A percentile compares a stretch with the other conserved stretches of the same genome.
phyloP scores from a whole-genome alignment of 352 stramenopile genomes.

The Thraustochytrium striatum region DNA sequence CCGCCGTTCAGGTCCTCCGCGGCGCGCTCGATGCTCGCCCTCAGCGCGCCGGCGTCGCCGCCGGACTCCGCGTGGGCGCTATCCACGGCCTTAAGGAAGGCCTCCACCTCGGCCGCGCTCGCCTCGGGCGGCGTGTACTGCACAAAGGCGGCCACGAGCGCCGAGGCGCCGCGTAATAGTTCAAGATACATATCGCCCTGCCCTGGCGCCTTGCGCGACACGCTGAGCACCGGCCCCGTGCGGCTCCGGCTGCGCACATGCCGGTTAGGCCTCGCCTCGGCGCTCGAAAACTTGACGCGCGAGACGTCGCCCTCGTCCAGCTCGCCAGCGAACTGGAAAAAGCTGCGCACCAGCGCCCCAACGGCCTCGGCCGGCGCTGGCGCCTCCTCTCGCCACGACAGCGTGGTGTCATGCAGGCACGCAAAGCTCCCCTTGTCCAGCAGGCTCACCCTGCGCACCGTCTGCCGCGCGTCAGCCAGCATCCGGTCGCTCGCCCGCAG shows the following conservation, averaged over 20 bases:
- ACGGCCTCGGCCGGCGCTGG: constrained; percentile 31
- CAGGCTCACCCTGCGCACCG: no score
- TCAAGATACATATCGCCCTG: constrained; percentile 24
- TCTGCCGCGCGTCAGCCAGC: no score
- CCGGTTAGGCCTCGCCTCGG: background rate
- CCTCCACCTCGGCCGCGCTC: background rate
- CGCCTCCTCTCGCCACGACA: constrained; percentile 12
- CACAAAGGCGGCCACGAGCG: constrained; percentile 13
- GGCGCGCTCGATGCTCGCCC: no score
- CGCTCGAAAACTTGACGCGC: constrained; percentile 36
- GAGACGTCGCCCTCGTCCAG: no score
- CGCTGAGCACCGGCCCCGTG: constrained; percentile 11
- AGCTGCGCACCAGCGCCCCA: constrained; percentile 3
- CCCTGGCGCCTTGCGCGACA: background rate
- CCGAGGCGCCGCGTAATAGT: background rate
- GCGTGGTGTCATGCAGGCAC: constrained; percentile 16
- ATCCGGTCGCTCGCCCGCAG: no score
- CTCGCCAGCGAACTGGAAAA: constrained; percentile 43
- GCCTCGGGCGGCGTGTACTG: background rate
- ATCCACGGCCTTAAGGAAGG: background rate
- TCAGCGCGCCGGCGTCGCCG: no score
- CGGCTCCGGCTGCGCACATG: constrained; percentile 21
- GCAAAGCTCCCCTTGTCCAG: background rate
- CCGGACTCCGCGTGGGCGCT: background rate
- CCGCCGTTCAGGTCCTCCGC: background rate